Conservation (phyloP, 345 rosid species). For the Syzygium grande region DNA sequence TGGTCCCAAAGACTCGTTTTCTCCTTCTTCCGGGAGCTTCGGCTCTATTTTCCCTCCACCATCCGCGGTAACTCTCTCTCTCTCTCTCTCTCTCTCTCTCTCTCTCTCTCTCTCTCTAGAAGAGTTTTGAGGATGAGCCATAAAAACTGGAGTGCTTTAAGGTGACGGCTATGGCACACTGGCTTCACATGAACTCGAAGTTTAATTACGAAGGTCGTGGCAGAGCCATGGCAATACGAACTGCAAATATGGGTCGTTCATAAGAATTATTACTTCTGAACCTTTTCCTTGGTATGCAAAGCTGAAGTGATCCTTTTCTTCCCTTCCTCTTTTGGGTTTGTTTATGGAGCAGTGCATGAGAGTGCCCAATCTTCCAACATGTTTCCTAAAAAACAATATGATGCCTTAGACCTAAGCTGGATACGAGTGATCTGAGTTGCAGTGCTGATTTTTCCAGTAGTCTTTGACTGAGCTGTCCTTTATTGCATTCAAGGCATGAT, state of each 20-base stretch:
- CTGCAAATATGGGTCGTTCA: not conserved
- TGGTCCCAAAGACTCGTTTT: constrained; percentile 40
- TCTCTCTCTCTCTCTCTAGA: not conserved
- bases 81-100: not conserved
- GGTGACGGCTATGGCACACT: not conserved
- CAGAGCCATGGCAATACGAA: not conserved
- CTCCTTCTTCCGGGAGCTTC: constrained; percentile 27
- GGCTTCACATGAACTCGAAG: not conserved
- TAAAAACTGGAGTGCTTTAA: not conserved
- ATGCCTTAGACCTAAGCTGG: not conserved
- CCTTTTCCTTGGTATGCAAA: not conserved
- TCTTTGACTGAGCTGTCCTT: not conserved
- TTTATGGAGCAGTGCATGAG: not conserved
- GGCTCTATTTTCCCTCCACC: constrained; percentile 52
- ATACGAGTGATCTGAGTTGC: not conserved
- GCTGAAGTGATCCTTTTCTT: not conserved
- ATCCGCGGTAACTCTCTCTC: constrained; percentile 23
- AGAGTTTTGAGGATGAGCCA: not conserved
- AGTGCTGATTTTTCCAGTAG: not conserved
- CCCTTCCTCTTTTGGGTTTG: not conserved
- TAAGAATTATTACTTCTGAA: not conserved
- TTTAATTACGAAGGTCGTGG: not conserved
- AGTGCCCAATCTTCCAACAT: not conserved
- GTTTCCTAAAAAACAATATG: not conserved
- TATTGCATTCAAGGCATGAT: not conserved